Evolutionary conservation across 2,329 filamentous ascomycete genomes (phyloP).

Genomic region (Alternaria alternata): DNA sequence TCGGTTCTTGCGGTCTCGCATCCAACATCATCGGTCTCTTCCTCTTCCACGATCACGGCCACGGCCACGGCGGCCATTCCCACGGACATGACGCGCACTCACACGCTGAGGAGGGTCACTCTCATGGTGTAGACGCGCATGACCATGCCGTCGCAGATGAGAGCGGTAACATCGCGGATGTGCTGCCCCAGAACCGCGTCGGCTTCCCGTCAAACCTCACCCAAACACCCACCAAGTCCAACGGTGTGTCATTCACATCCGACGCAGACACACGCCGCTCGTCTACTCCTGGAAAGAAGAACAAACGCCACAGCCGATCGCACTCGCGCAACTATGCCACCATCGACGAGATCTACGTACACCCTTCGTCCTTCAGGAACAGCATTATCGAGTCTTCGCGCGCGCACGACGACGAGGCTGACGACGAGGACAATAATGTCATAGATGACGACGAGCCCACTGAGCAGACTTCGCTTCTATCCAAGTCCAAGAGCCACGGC

Average conservation of each 20-base stretch:
- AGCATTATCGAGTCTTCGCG: slow-evolving; percentile 88
- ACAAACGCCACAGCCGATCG: slow-evolving; percentile 68
- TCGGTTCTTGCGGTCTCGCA: slow-evolving; percentile 82
- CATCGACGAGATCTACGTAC: slow-evolving; percentile 78
- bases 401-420: slow-evolving; percentile 62
- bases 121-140: slow-evolving; percentile 56
- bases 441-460: slow-evolving; percentile 50
- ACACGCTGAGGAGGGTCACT: slow-evolving; percentile 62
- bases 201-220: slow-evolving; percentile 53
- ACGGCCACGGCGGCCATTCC: slow-evolving; percentile 72
- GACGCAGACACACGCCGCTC: slow-evolving; percentile 29
- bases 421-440: slow-evolving; percentile 64
- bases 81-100: slow-evolving; percentile 56
- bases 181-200: slow-evolving; percentile 69
- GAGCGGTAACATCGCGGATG: slow-evolving; percentile 66
- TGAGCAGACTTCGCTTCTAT: slow-evolving; percentile 48
- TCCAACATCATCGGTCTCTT: slow-evolving; percentile 91
- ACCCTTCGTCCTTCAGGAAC: slow-evolving; percentile 89
- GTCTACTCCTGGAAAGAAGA: slow-evolving; percentile 42
- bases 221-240: slow-evolving; percentile 22
- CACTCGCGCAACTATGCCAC: slow-evolving; percentile 62
- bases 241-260: slow-evolving; percentile 25
- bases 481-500: slow-evolving; percentile 40
- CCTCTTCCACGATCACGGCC: slow-evolving; percentile 92
- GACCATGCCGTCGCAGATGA: slow-evolving; percentile 62